Conservation (phyloP, 2,329 filamentous ascomycete genomes). For the Aspergillus sp. region DNA sequence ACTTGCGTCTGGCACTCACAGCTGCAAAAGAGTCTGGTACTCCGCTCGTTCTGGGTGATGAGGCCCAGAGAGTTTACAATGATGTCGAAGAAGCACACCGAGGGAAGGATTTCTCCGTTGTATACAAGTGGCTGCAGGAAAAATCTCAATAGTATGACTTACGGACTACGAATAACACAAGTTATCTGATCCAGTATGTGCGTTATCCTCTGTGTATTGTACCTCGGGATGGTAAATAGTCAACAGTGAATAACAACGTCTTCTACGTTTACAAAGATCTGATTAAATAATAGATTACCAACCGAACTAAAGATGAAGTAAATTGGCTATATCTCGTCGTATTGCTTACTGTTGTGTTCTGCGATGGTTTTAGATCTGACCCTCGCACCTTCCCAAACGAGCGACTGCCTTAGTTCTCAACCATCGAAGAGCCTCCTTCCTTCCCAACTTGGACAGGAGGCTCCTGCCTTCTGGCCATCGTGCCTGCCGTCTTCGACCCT, state of each 20-base stretch:
- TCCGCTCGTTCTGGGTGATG: slow-evolving; percentile 56
- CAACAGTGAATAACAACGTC: no score
- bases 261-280: no score
- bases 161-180: background rate
- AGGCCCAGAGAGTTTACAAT: slow-evolving; percentile 62
- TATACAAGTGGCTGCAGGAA: slow-evolving; percentile 61
- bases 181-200: background rate
- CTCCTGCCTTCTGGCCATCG: background rate
- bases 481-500: background rate
- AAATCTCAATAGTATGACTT: slow-evolving; percentile 25
- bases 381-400: background rate
- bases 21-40: slow-evolving; percentile 64
- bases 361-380: no score
- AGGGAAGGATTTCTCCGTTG: slow-evolving; percentile 72
- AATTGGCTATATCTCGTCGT: no score
- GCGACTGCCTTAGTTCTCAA: background rate
- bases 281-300: no score
- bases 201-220: background rate
- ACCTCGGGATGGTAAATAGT: background rate
- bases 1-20: slow-evolving; percentile 64
- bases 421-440: background rate
- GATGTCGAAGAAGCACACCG: slow-evolving; percentile 56
- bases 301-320: no score
- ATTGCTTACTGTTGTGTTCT: no score
- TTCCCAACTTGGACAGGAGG: background rate